phyloP scores from a whole-genome alignment of 345 rosid species.

The Arabidopsis suecica region DNA sequence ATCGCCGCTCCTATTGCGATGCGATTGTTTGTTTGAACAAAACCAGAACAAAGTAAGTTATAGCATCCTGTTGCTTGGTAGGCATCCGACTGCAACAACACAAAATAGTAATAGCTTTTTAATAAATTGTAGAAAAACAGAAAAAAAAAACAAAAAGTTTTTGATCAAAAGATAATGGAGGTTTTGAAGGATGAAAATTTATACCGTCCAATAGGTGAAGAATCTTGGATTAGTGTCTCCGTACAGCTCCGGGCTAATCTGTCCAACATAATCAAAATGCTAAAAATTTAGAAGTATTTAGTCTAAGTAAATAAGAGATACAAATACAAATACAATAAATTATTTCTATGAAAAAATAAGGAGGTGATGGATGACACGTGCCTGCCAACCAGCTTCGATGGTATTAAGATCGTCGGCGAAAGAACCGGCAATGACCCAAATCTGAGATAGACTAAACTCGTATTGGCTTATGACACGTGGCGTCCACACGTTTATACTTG shows the following conservation, averaged over 20 bases:
- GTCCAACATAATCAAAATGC: slow-evolving; percentile 38
- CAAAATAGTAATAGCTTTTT: not conserved
- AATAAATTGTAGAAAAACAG: not conserved
- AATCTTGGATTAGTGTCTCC: slow-evolving; percentile 96
- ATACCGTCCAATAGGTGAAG: slow-evolving; percentile 98
- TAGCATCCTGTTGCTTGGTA: slow-evolving; percentile 98
- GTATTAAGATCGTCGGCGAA: slow-evolving; percentile 95
- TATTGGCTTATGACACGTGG: slow-evolving; percentile 80
- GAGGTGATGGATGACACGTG: slow-evolving; percentile 32
- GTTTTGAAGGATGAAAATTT: slow-evolving; percentile 36
- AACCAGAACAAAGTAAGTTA: slow-evolving; percentile 93
- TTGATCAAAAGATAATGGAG: no score
- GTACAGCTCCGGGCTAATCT: slow-evolving; percentile 97
- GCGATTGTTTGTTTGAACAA: slow-evolving; percentile 85
- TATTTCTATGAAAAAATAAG: not conserved
- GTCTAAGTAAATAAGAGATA: not conserved
- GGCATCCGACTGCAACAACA: slow-evolving; percentile 66
- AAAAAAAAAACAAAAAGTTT: not conserved
- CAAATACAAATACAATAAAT: not conserved
- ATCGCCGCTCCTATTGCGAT: slow-evolving; percentile 97
- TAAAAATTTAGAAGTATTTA: slow-evolving; percentile 6
- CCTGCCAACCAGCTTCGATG: slow-evolving; percentile 99
- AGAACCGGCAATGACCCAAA: slow-evolving; percentile 98
- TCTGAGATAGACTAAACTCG: slow-evolving; percentile 93
- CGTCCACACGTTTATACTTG: slow-evolving; percentile 94